Conservation (phyloP, 352 stramenopile genomes). For the Pythium brassicae region DNA sequence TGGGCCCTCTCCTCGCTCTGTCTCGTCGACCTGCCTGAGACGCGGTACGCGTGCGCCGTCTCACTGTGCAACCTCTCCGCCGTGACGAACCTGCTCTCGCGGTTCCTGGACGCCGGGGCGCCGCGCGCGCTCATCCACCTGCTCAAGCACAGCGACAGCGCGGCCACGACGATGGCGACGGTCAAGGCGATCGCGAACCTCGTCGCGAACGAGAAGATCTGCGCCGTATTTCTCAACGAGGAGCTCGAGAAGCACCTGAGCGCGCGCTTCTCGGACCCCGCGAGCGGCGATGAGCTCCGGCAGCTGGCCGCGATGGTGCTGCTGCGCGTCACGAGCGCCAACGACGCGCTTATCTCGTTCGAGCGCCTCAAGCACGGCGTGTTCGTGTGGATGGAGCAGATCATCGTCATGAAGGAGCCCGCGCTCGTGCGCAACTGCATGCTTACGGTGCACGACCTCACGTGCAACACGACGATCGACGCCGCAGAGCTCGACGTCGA, state of each 20-base stretch:
- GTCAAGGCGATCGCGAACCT: conserved; percentile 79
- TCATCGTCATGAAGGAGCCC: conserved; percentile 69
- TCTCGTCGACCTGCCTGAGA: conserved; percentile 48
- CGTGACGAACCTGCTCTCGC: conserved; percentile 46
- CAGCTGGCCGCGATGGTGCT: conserved; percentile 73
- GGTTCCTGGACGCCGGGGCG: conserved; percentile 66
- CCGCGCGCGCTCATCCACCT: conserved; percentile 59
- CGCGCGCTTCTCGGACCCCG: conserved; percentile 40
- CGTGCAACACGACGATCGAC: conserved; percentile 50
- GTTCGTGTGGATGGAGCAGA: conserved; percentile 79
- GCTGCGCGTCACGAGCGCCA: conserved; percentile 62
- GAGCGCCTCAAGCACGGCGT: conserved; percentile 60
- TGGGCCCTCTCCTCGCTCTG: conserved; percentile 71
- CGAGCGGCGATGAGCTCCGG: conserved; percentile 44
- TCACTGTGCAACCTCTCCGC: conserved; percentile 77
- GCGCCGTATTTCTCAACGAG: conserved; percentile 63
- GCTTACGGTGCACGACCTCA: conserved; percentile 70
- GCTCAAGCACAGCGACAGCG: conserved; percentile 36
- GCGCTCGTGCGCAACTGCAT: conserved; percentile 76
- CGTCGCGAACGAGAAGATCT: conserved; percentile 75
- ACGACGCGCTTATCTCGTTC: conserved; percentile 59
- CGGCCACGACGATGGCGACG: conserved; percentile 39
- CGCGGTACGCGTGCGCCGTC: conserved; percentile 52
- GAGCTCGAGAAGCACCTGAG: conserved; percentile 59
- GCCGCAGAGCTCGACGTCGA: conserved; percentile 53